These are phyloP conservation scores for Odonthalia washingtoniensis DNA, from an alignment of 31 red algal species.

Conservation along the genomic window DNA sequence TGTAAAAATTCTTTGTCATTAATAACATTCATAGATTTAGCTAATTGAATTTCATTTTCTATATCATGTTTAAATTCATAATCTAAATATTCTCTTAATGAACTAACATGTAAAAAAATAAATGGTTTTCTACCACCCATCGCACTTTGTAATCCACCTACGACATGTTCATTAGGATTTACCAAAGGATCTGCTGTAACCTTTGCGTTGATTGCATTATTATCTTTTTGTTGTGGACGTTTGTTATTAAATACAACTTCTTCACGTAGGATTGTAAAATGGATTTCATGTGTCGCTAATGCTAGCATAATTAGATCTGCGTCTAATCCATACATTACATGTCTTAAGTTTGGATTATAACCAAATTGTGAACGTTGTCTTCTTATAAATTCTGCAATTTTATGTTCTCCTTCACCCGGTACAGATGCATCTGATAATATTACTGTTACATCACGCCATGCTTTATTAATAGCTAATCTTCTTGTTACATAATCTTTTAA, in stretches of 20 bases:
- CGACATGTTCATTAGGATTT: neutral
- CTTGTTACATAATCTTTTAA: conserved; percentile 64
- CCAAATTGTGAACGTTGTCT: conserved; percentile 65
- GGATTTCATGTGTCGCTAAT: conserved; percentile 91
- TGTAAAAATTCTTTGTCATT: no score
- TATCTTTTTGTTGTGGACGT: neutral
- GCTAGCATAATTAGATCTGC: conserved; percentile 99
- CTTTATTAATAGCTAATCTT: conserved; percentile 50
- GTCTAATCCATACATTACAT: conserved; percentile 98
- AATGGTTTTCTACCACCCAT: conserved; percentile 85
- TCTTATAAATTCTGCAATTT: conserved; percentile 95
- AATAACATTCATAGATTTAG: neutral
- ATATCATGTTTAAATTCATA: conserved; percentile 83
- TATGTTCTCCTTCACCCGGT: conserved; percentile 99
- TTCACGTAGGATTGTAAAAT: conserved; percentile 94
- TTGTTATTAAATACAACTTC: conserved; percentile 51
- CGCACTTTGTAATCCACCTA: conserved; percentile 27
- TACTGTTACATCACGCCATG: conserved; percentile 68
- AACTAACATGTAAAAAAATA: conserved; percentile 79
- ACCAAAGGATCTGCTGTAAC: neutral
- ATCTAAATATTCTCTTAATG: conserved; percentile 93
- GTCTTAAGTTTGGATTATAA: conserved; percentile 70
- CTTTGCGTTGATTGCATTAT: neutral
- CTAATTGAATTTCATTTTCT: conserved; percentile 18
- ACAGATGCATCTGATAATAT: conserved; percentile 89